These are phyloP conservation scores for Tilletia caries DNA, from an alignment of 1,284 basidiomycete genomes.

Conservation along the genomic window DNA sequence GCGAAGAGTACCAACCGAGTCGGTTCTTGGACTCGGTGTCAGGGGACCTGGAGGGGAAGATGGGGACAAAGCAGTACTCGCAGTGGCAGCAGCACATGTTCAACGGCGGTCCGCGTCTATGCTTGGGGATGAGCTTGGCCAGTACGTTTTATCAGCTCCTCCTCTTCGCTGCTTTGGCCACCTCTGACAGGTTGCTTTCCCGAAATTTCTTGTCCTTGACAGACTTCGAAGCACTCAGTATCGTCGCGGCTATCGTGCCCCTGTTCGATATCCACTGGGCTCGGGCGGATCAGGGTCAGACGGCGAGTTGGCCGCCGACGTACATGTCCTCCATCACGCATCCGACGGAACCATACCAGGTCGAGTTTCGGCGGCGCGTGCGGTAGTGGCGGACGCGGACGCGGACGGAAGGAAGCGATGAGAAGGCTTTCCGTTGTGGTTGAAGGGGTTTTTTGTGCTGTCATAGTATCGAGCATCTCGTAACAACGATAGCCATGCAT, in stretches of 20 bases:
- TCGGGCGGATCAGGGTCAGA: slow-evolving; percentile 33
- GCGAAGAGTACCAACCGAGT: slow-evolving; percentile 34
- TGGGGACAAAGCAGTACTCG: slow-evolving; percentile 24
- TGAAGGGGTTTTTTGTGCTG: too few species aligned
- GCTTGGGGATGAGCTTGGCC: slow-evolving; percentile 41
- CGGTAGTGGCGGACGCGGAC: neutral
- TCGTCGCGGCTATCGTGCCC: slow-evolving; percentile 19
- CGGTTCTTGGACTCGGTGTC: slow-evolving; percentile 37
- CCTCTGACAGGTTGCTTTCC: too few species aligned
- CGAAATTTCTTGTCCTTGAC: neutral
- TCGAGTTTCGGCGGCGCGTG: slow-evolving; percentile 2
- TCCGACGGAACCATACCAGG: slow-evolving; percentile 24
- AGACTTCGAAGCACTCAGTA: slow-evolving; percentile 27
- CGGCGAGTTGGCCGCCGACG: slow-evolving; percentile 31
- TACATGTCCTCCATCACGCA: slow-evolving; percentile 37
- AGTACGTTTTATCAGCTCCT: neutral
- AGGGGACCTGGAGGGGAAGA: slow-evolving; percentile 23
- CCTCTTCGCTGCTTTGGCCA: too few species aligned
- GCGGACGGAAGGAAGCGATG: neutral
- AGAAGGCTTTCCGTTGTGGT: too few species aligned
- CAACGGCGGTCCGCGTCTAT: slow-evolving; percentile 41
- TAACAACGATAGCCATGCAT: too few species aligned
- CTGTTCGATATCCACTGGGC: slow-evolving; percentile 38
- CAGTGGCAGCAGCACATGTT: slow-evolving; percentile 40
- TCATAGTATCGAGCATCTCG: too few species aligned